Evolutionary conservation across 176 grass and related monocot genomes (phyloP).

Genomic region (Typha latifolia): DNA sequence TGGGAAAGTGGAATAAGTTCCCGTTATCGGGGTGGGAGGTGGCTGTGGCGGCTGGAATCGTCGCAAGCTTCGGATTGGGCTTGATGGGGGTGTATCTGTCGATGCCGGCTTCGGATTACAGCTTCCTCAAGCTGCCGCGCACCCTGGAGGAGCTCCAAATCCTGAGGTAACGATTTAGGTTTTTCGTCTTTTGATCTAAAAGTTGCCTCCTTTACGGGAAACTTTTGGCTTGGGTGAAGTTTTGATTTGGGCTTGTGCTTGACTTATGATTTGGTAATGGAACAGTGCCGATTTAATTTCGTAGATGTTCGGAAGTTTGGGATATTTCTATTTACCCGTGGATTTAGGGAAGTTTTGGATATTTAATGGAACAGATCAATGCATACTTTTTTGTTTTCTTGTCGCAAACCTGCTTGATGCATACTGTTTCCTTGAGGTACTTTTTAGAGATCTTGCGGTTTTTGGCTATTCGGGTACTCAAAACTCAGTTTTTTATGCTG

Average conservation of each 20-base stretch:
- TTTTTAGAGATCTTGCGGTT: too few relatives aligned
- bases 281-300: conserved; percentile 5
- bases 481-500: too few relatives aligned
- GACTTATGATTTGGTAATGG: conserved; percentile 13
- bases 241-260: not conserved
- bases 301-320: not conserved
- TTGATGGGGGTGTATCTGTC: conserved; percentile 76
- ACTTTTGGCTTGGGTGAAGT: not conserved
- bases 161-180: conserved; percentile 44
- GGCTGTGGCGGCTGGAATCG: conserved; percentile 42
- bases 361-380: too few relatives aligned
- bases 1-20: conserved; percentile 50
- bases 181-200: not conserved
- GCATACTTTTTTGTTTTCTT: too few relatives aligned
- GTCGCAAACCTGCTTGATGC: too few relatives aligned
- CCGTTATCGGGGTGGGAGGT: conserved; percentile 54
- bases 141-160: conserved; percentile 57
- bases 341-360: not conserved
- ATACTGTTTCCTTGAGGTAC: too few relatives aligned
- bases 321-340: not conserved
- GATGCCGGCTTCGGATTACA: conserved; percentile 48
- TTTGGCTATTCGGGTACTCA: too few relatives aligned
- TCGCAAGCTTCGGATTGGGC: conserved; percentile 55
- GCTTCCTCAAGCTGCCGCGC: conserved; percentile 26
- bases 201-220: conserved; percentile 2